Percentiles rank a stretch among this genome's conserved stretches.
Evolutionary conservation across 2,329 filamentous ascomycete species (phyloP).

Genomic region (Helotiales sp.): DNA sequence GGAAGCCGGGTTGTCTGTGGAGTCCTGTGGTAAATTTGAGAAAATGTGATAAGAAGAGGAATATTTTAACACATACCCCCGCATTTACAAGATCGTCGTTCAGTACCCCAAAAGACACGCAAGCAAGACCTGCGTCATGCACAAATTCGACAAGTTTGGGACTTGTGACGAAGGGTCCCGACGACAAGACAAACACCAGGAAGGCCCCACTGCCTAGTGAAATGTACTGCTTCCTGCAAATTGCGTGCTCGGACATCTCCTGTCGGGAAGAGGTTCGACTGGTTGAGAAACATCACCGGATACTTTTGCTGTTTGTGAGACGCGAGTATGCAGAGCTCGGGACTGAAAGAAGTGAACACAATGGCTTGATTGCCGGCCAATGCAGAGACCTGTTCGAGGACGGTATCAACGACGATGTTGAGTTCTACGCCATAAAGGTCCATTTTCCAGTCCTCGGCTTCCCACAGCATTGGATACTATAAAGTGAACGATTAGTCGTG

Average conservation of each 20-base stretch:
- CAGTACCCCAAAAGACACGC: conserved; percentile 14
- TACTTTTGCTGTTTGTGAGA: conserved; percentile 22
- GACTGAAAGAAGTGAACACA: conserved; percentile 23
- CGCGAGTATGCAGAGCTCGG: conserved; percentile 25
- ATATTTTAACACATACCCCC: too few relatives aligned
- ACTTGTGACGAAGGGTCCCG: conserved; percentile 17
- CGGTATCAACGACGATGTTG: conserved; percentile 20
- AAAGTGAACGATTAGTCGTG: neutral
- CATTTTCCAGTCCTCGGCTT: conserved; percentile 27
- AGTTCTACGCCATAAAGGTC: conserved; percentile 16
- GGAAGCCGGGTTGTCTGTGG: too few relatives aligned
- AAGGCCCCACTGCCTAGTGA: conserved; percentile 19
- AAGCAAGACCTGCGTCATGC: conserved; percentile 18
- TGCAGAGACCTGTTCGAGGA: conserved; percentile 7
- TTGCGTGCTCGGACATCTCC: conserved; percentile 24
- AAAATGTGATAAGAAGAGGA: too few relatives aligned
- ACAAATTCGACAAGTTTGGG: conserved; percentile 19
- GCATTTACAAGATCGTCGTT: conserved; percentile 25
- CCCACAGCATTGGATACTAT: conserved; percentile 28
- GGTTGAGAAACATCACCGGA: conserved; percentile 23
- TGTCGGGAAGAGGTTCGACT: conserved; percentile 19
- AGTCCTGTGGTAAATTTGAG: too few relatives aligned
- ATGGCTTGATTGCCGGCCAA: conserved; percentile 9
- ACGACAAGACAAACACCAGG: conserved; percentile 15
- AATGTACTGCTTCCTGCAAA: conserved; percentile 23